Evolutionary conservation across 306 rosid species (phyloP), one percentile per base, ranked within the genome.

Genomic region (Begonia peltatifolia): DNA sequence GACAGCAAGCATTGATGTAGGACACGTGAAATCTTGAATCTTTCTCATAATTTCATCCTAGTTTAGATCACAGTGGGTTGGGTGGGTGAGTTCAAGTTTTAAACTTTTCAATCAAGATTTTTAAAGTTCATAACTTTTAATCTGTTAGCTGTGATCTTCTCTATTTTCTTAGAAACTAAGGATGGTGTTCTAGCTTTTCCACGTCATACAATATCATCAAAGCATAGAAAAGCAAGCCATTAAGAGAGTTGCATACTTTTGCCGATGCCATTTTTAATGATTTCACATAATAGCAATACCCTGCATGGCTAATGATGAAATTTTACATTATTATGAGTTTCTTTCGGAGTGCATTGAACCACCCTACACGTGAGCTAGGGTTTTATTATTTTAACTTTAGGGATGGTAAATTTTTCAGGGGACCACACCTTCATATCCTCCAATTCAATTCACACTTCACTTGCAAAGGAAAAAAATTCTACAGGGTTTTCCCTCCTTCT

Each of bases 301-400:
- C 93, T 86, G 94, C 99, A 73, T 70, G 77, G 81, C 87, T 90
- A 86, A 86, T 90, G 79, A 90, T 90, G 92, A 66, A 46, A 65
- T 67, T 76, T 73, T 74, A 75, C 92, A 90, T 90, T 86, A 90
- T 90, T 76, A 90, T 76, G 69, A 78, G 71, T 83, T 71, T 75
- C 8, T 30, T 30, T 30, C 8, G 0, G 80, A 79, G 84, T 80
- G 84, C 94, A 71, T 80, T 79, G 79, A 75, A 71, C 38, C 38
- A 30, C 85, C 87, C 92, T 81, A 79, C 95, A 80, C 95, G 95
- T 86, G 95, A 90, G 73, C 76, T 65, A 56, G 11, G 71, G 65
- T 25, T 59, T 60, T 41, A n/a, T 35, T 71, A 42, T 56, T 52
- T 15, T 20, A 49, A 56, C 58, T 62, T 53, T 62, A 60, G 59